phyloP scores from a whole-genome alignment of 768 basidiomycete species.

The Kwoniella europaea region DNA sequence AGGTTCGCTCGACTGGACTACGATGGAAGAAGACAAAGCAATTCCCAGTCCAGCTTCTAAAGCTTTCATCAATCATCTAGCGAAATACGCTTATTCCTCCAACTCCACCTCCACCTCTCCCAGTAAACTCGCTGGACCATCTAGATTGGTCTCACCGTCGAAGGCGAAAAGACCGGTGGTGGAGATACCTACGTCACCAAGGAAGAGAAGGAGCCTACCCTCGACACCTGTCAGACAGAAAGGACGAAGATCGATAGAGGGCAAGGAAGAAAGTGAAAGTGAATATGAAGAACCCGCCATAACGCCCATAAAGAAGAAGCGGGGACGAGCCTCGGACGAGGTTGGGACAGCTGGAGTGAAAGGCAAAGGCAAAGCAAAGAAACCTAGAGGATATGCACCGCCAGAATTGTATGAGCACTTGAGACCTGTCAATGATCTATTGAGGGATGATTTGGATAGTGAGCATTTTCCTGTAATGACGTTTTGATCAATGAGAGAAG shows the following conservation, averaged over 20 bases:
- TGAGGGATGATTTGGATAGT: constrained; percentile 68
- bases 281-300: not conserved
- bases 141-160: not conserved
- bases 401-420: constrained; percentile 67
- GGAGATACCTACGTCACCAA: not conserved
- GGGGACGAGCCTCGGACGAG: not conserved
- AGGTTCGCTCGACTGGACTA: not conserved
- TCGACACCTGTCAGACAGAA: not conserved
- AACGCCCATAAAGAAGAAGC: not conserved
- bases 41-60: constrained; percentile 33
- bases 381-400: constrained; percentile 61
- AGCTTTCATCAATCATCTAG: constrained; percentile 32
- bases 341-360: not conserved
- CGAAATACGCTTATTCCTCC: constrained; percentile 34
- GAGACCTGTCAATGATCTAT: constrained; percentile 64
- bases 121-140: constrained; percentile 1
- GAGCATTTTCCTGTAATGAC: constrained; percentile 23
- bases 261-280: not conserved
- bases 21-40: not conserved
- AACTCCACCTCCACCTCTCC: not conserved
- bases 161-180: not conserved
- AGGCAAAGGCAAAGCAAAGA: constrained; percentile 28
- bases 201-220: not conserved
- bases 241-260: not conserved
- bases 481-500: too few relatives aligned